Conservation (phyloP, 2,329 filamentous ascomycete genomes). For the Microcyclosporella mali region DNA sequence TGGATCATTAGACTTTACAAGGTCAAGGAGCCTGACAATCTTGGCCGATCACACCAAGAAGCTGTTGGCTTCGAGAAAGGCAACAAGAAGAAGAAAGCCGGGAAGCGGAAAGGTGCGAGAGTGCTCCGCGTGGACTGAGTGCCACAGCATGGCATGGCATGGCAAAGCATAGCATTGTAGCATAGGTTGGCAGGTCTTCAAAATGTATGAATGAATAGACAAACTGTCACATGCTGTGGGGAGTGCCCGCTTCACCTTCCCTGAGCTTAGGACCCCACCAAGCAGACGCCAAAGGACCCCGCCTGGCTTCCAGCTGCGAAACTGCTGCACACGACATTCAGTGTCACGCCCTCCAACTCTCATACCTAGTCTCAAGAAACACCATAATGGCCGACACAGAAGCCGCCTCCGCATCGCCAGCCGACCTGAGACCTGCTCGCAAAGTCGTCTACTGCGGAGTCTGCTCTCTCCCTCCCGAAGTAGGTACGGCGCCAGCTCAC, state of each 20-base stretch:
- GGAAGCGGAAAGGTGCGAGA: constrained; percentile 66
- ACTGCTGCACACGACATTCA: not conserved
- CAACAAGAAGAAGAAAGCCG: constrained; percentile 73
- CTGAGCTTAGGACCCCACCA: too few species aligned
- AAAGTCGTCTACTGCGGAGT: constrained; percentile 59
- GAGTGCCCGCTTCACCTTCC: too few species aligned
- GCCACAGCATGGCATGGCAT: not conserved
- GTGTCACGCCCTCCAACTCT: not conserved
- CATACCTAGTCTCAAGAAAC: not conserved
- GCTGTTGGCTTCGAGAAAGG: constrained; percentile 67
- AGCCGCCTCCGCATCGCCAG: constrained; percentile 13
- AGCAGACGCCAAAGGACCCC: too few species aligned
- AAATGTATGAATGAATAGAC: too few species aligned
- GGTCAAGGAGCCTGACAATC: constrained; percentile 96
- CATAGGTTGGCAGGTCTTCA: constrained; percentile 1
- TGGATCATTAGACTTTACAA: constrained; percentile 99
- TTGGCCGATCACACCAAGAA: constrained; percentile 77
- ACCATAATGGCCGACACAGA: constrained; percentile 29
- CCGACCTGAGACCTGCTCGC: constrained; percentile 38
- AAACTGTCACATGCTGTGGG: too few species aligned
- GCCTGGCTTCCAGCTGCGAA: not conserved
- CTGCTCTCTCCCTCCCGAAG: constrained; percentile 61
- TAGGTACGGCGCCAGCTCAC: constrained; percentile 41
- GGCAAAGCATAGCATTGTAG: constrained; percentile 1
- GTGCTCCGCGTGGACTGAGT: constrained; percentile 59